A percentile compares a stretch with the other conserved stretches of the same genome.
Conservation (phyloP, 106 monocot species). For the Vanilla planifolia region DNA sequence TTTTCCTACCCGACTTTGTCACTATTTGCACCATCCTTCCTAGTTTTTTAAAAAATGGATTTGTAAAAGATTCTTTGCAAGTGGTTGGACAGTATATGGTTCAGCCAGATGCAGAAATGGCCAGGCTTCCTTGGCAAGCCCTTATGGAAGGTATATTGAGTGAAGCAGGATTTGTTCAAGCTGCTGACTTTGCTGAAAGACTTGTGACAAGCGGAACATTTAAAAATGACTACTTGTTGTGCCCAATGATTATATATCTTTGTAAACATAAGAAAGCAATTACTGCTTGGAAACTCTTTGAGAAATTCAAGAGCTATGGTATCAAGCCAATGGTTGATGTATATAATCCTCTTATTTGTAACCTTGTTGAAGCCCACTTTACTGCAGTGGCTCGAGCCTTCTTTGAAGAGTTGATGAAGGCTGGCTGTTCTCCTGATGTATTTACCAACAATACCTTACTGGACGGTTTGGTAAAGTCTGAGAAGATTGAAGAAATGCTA, state of each 20-base stretch:
- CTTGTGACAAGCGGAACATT: slow-evolving; percentile 24
- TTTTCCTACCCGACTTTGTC: slow-evolving; percentile 63
- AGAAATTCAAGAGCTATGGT: slow-evolving; percentile 54
- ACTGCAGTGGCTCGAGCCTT: slow-evolving; percentile 28
- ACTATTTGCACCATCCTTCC: slow-evolving; percentile 78
- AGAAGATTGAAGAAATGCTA: slow-evolving; percentile 54
- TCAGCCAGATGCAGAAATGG: slow-evolving; percentile 28
- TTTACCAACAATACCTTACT: slow-evolving; percentile 67
- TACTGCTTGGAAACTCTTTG: slow-evolving; percentile 53
- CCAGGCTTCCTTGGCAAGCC: slow-evolving; percentile 48
- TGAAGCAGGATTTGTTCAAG: slow-evolving; percentile 45
- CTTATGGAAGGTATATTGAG: slow-evolving; percentile 68
- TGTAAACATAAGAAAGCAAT: slow-evolving; percentile 58
- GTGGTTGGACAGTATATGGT: slow-evolving; percentile 27
- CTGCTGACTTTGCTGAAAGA: slow-evolving; percentile 52
- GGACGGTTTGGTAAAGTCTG: slow-evolving; percentile 53
- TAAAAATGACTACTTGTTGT: slow-evolving; percentile 59
- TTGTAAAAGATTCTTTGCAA: slow-evolving; percentile 45
- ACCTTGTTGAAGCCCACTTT: slow-evolving; percentile 27
- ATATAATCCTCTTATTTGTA: slow-evolving; percentile 64
- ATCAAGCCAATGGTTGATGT: slow-evolving; percentile 44
- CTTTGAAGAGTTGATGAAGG: slow-evolving; percentile 72
- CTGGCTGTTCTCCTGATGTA: slow-evolving; percentile 52
- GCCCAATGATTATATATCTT: slow-evolving; percentile 49
- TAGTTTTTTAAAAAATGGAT: slow-evolving; percentile 47